Evolutionary conservation across 2,329 filamentous ascomycete genomes (phyloP).

Genomic region (Seiridium cupressi): DNA sequence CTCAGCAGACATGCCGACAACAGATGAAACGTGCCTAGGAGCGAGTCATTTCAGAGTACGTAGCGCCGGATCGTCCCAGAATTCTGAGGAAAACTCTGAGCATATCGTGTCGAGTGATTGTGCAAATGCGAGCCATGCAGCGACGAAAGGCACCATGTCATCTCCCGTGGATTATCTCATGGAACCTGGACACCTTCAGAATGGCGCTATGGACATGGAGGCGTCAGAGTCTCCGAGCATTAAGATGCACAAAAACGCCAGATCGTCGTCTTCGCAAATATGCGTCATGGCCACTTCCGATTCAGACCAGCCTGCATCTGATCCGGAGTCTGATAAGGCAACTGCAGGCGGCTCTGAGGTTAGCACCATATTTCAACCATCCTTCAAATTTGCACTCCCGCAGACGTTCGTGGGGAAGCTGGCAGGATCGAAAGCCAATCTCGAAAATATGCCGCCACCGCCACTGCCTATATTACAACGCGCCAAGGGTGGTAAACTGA

Average conservation of each 20-base stretch:
- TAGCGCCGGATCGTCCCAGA: background rate
- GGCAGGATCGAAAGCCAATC: background rate
- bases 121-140: constrained; percentile 15
- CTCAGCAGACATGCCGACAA: background rate
- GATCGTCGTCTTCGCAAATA: too few species aligned
- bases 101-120: background rate
- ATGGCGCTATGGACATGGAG: too few species aligned
- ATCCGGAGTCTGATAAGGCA: background rate
- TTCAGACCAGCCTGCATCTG: background rate
- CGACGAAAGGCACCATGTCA: constrained; percentile 15
- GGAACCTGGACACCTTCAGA: background rate
- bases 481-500: background rate
- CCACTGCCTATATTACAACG: background rate
- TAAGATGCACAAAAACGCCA: too few species aligned
- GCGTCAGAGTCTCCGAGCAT: too few species aligned
- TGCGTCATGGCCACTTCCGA: too few species aligned
- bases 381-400: constrained; percentile 5
- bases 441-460: background rate
- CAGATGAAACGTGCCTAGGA: background rate
- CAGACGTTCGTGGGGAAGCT: constrained; percentile 8
- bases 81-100: background rate
- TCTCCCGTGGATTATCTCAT: constrained; percentile 3
- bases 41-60: too few species aligned
- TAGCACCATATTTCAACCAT: background rate
- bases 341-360: background rate